Base-by-base conservation (phyloP, 2,329 filamentous ascomycete species). In the Talaromyces sp. region DNA sequence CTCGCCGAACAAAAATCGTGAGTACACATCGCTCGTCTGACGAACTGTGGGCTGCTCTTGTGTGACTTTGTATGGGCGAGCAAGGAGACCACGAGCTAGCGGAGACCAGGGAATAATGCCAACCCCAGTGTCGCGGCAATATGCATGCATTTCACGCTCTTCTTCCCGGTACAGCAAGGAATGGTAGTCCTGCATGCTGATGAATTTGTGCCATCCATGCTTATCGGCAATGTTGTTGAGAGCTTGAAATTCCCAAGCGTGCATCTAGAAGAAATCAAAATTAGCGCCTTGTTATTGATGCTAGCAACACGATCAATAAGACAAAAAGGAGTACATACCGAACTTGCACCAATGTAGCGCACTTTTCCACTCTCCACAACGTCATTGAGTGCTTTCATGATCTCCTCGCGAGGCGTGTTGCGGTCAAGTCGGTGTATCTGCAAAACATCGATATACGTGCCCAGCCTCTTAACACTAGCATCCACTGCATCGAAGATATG, bases 401-500 rank as follows among this genome's bases (percentile, higher is more conserved):
- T 85, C 70, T 85, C 81, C 72, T 87, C 84, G 36, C 83, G 78
- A 0, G 84, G 83, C 0, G 79, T 81, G 25, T 80, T 76, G 4
- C 76, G 74, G 59, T 85, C 82, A 13, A 83, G 68, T 1, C 85
- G 80, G 68, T 87, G 84, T 61, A 83, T 77, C 68, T 86, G 85
- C 69, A 84, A 82, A 27, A 88, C 77, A 69, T 88, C 86, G 65
- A 88, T 82, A 60, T 82, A 81, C 0, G 84, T 80, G 0, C 83
- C 81, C 1, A 89, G 74, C 22, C 79, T 76, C 70, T 78, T 61
- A 43, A 88, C 74, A 68, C 84, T 86, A 62, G 78, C 81, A 56
- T 90, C 84, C 2, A 91, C 88, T 0, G 87, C 86, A 69, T 88
- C 84, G 67, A 90, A 84, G 69, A 91, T 88, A 68, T 88, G 85